Percentiles rank a stretch among this genome's conserved stretches.
Evolutionary conservation across 2,329 filamentous ascomycete genomes (phyloP).

Genomic region (Emergomyces africanus): DNA sequence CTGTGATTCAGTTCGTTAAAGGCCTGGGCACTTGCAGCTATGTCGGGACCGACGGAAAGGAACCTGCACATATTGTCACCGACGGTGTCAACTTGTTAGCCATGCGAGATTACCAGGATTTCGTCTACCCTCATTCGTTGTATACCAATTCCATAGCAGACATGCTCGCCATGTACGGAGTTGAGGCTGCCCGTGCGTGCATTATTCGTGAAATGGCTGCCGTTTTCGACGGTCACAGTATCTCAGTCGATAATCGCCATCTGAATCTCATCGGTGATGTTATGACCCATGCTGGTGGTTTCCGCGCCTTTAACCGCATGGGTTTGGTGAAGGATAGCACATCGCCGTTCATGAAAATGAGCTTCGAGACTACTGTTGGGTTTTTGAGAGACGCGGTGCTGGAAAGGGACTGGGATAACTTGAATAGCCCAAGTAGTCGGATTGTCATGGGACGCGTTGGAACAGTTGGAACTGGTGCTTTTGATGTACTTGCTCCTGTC

Average conservation of each 20-base stretch:
- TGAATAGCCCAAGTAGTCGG: conserved; percentile 71
- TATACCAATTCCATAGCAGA: conserved; percentile 87
- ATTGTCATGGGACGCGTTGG: conserved; percentile 79
- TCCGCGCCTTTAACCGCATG: conserved; percentile 84
- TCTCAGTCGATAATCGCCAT: conserved; percentile 82
- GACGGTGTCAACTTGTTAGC: conserved; percentile 78
- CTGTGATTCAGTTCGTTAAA: conserved; percentile 76
- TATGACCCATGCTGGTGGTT: conserved; percentile 90
- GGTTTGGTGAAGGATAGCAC: conserved; percentile 68
- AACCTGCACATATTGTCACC: conserved; percentile 51
- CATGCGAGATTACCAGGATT: conserved; percentile 77
- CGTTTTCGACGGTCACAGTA: conserved; percentile 85
- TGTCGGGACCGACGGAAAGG: conserved; percentile 42
- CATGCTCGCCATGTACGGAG: conserved; percentile 75
- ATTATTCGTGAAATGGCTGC: conserved; percentile 76
- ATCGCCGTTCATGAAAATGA: conserved; percentile 96
- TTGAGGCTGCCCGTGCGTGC: conserved; percentile 77
- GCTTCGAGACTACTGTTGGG: conserved; percentile 91
- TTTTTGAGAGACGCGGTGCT: conserved; percentile 88
- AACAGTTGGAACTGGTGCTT: conserved; percentile 76
- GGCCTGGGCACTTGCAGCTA: conserved; percentile 63
- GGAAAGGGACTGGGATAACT: conserved; percentile 79
- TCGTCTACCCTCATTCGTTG: conserved; percentile 74
- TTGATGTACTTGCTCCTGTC: conserved; percentile 61
- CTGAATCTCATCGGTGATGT: conserved; percentile 91